phyloP scores from a whole-genome alignment of 176 grass and related monocot species.

The Oryza rufipogon region DNA sequence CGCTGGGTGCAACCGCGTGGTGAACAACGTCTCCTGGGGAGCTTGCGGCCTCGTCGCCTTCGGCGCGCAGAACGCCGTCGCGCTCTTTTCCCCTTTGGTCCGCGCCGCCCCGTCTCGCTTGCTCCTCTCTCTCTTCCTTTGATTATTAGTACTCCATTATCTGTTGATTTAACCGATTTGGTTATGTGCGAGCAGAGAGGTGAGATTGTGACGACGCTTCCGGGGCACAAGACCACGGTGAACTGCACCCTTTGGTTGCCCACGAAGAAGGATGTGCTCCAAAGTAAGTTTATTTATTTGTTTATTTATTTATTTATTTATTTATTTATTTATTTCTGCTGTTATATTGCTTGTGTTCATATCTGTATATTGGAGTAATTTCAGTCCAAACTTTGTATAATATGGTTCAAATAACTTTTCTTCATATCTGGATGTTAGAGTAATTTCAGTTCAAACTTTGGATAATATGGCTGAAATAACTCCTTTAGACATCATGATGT shows the following conservation, averaged over 20 bases:
- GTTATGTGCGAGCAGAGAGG: slow-evolving; percentile 55
- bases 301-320: background rate
- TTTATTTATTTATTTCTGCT: background rate
- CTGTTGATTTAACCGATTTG: background rate
- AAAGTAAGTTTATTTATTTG: slow-evolving; percentile 56
- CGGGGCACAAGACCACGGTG: slow-evolving; percentile 77
- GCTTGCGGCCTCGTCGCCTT: slow-evolving; percentile 86
- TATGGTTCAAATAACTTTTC: background rate
- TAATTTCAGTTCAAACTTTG: background rate
- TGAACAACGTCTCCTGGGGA: slow-evolving; percentile 93
- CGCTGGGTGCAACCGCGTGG: slow-evolving; percentile 91
- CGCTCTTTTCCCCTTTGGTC: slow-evolving; percentile 83
- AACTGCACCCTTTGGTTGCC: slow-evolving; percentile 95
- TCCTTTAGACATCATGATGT: background rate
- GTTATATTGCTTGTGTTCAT: background rate
- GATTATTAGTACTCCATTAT: background rate
- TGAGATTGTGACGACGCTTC: slow-evolving; percentile 84
- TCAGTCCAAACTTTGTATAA: background rate
- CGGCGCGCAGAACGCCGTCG: slow-evolving; percentile 91
- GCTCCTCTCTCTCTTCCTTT: background rate
- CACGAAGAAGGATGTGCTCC: slow-evolving; percentile 71
- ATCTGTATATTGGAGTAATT: background rate
- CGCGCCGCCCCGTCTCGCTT: background rate
- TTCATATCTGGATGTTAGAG: background rate
- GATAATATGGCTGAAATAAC: background rate